Evolutionary conservation across 2,329 filamentous ascomycete genomes (phyloP).

Genomic region (Incumbomyces delicatus): DNA sequence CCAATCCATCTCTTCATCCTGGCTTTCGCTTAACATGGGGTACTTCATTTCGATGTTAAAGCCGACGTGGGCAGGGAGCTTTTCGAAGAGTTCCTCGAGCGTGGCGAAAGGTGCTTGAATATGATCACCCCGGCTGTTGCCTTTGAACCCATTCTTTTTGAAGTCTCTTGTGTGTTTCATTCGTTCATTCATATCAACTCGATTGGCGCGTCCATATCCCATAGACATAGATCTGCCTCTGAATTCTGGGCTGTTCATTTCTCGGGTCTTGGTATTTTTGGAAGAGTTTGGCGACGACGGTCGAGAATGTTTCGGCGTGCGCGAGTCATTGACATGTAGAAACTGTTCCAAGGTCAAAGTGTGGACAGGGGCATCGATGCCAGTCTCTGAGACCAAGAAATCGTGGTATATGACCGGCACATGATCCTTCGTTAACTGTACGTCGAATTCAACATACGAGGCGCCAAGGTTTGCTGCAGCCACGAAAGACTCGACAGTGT

Average conservation of each 20-base stretch:
- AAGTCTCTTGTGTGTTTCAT: slow-evolving; percentile 97
- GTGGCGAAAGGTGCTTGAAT: slow-evolving; percentile 96
- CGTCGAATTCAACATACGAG: slow-evolving; percentile 65
- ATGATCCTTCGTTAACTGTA: slow-evolving; percentile 96
- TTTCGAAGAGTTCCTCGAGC: slow-evolving; percentile 81
- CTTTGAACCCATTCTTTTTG: slow-evolving; percentile 91
- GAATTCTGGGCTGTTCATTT: slow-evolving; percentile 20
- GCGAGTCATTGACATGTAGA: slow-evolving; percentile 65
- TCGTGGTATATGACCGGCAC: slow-evolving; percentile 98
- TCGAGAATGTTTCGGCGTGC: slow-evolving; percentile 36
- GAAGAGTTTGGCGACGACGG: slow-evolving; percentile 34
- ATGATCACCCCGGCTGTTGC: slow-evolving; percentile 83
- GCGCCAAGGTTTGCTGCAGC: slow-evolving; percentile 87
- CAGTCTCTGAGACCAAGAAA: slow-evolving; percentile 94
- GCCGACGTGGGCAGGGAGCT: slow-evolving; percentile 70
- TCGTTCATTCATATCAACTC: slow-evolving; percentile 58
- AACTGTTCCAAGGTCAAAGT: slow-evolving; percentile 93
- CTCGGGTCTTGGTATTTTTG: slow-evolving; percentile 13
- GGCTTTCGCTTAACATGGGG: slow-evolving; percentile 90
- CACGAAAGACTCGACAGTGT: slow-evolving; percentile 91
- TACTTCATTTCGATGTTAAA: slow-evolving; percentile 99
- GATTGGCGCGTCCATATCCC: slow-evolving; percentile 38
- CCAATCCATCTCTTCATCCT: slow-evolving; percentile 92
- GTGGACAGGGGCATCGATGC: slow-evolving; percentile 92
- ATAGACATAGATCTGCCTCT: slow-evolving; percentile 51